These are phyloP conservation scores for Oropetium thomaeum DNA, from an alignment of 176 grass and related monocot genomes.

Conservation along the genomic window DNA sequence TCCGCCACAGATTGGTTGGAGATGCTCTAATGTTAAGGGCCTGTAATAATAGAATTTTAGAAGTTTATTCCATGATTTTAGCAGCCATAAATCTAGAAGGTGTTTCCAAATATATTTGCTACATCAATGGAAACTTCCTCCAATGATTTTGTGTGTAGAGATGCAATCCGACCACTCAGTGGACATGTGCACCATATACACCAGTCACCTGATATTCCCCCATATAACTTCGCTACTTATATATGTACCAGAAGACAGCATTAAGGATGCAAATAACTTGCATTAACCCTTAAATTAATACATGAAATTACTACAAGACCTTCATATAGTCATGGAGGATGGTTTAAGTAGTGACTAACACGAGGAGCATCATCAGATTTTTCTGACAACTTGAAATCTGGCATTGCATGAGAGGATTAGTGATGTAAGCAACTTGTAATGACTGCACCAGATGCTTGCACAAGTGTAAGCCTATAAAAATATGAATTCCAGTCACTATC, in stretches of 20 bases:
- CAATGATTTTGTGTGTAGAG: too few relatives aligned
- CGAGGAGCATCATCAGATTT: neutral
- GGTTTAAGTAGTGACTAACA: neutral
- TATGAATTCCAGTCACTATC: neutral
- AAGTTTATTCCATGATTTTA: too few relatives aligned
- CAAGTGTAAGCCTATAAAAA: slow-evolving; percentile 28
- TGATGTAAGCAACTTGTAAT: slow-evolving; percentile 23
- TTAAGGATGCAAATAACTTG: neutral
- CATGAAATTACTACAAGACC: neutral
- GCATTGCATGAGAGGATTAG: neutral
- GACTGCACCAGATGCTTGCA: neutral
- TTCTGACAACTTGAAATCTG: neutral
- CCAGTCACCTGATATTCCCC: too few relatives aligned
- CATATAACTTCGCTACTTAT: too few relatives aligned
- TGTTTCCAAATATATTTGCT: too few relatives aligned
- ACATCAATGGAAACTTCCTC: too few relatives aligned
- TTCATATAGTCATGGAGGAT: neutral
- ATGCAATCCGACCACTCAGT: too few relatives aligned
- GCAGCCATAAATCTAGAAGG: too few relatives aligned
- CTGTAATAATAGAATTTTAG: too few relatives aligned
- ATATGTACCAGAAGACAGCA: neutral
- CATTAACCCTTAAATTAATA: neutral
- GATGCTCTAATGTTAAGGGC: too few relatives aligned
- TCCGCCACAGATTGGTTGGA: too few relatives aligned
- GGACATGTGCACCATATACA: too few relatives aligned